Base-by-base conservation (phyloP, 768 basidiomycete genomes). In the Pleurotus salmoneostramineus region DNA sequence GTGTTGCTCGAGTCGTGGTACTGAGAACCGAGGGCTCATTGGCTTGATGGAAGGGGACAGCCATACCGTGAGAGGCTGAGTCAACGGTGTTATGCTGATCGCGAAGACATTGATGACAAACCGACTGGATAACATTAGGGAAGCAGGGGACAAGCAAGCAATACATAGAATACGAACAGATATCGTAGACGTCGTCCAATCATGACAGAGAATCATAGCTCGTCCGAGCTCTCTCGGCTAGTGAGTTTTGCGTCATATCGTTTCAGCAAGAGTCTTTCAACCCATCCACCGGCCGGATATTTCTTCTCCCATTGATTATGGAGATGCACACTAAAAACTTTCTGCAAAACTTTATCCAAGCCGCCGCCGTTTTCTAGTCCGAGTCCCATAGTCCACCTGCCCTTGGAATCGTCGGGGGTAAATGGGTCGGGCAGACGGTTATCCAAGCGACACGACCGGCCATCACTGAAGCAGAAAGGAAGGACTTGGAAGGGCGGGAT, bases 291-390 rank as follows among this genome's bases (percentile, higher is more conserved):
- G 14, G 69, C 67, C 0, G 96, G 95, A 68, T 89, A 98, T 50
- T 72, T 71, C 76, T 94, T 97, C 54, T 89, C 83, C 95, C 96
- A 98, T 71, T 94, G 94, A 71, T 98, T 97, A 70, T 98, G 96
- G 64, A 98, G 68, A 72, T 98, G 96, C 36, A 98, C 82, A 0
- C 87, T 82, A 74, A 96, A 99, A 10, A 96, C 80, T 59, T 89
- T 86, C 12, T 47, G 31, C 32, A 95, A 71, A 57, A 77, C 81
- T 61, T 75, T 63, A 67, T 90, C 88, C 62, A 89, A 69, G 4
- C 79, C 81, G 4, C 85, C 90, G 11, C 81, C 88, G 61, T 77
- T 80, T 61, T 81, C 83, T 57, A 83, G 67, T 0, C 79, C 82
- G 59, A 85, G 66, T 1, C 87, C 87, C 67, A 82, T 83, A 33